Percentiles rank a stretch among this genome's conserved stretches.
phyloP scores from a whole-genome alignment of 371 early-diverging fungal species.

The Mortierella sp. region DNA sequence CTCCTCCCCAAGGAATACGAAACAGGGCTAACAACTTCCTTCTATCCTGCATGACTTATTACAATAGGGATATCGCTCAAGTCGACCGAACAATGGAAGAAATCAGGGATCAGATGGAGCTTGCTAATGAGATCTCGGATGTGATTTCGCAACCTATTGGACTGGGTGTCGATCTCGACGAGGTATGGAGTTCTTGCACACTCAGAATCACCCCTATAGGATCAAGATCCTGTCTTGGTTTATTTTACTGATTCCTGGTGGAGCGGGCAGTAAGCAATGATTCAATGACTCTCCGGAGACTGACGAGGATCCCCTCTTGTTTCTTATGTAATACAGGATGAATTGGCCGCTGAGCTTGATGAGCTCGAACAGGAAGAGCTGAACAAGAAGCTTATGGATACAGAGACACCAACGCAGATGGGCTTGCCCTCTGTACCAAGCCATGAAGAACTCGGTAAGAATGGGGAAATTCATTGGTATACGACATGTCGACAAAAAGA shows the following conservation, averaged over 20 bases:
- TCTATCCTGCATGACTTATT: too few relatives aligned
- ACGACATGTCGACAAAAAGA: neutral
- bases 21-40: too few relatives aligned
- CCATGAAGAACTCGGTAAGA: conserved; percentile 73
- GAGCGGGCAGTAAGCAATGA: neutral
- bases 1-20: too few relatives aligned
- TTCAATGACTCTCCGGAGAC: neutral
- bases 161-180: conserved; percentile 90
- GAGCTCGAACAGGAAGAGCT: conserved; percentile 94
- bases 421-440: conserved; percentile 69
- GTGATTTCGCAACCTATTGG: conserved; percentile 92
- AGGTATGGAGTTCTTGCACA: conserved; percentile 57
- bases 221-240: neutral
- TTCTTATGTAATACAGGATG: conserved; percentile 66
- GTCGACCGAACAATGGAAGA: conserved; percentile 98
- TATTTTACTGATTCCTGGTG: too few relatives aligned
- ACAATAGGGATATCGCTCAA: conserved; percentile 87
- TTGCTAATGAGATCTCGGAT: conserved; percentile 94
- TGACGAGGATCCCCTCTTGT: neutral
- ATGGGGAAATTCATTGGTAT: neutral
- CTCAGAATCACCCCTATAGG: neutral
- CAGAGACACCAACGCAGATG: conserved; percentile 70
- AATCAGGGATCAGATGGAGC: conserved; percentile 96
- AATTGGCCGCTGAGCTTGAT: conserved; percentile 92
- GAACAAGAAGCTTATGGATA: conserved; percentile 86